These are phyloP conservation scores for Antrodiella citrinella DNA, from an alignment of 768 basidiomycete species.

Conservation along the genomic window DNA sequence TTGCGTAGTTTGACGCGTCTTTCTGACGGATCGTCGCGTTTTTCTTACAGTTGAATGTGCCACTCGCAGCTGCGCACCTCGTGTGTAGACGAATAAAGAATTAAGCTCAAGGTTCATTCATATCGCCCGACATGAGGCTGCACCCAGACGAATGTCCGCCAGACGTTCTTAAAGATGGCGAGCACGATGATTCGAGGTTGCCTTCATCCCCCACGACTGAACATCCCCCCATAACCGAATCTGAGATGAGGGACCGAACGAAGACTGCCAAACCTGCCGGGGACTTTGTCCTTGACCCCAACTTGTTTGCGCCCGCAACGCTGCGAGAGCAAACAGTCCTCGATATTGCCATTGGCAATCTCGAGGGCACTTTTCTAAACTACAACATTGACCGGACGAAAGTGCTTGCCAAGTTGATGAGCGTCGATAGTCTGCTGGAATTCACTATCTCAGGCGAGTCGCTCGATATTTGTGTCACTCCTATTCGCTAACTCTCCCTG, in stretches of 20 bases:
- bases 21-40: no score
- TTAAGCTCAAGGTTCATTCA: neutral
- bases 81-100: neutral
- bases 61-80: neutral
- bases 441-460: constrained; percentile 2
- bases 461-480: neutral
- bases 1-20: no score
- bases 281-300: neutral
- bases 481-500: neutral
- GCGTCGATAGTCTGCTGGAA: constrained; percentile 1
- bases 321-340: constrained; percentile 3
- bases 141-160: neutral
- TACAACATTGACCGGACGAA: neutral
- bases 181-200: neutral
- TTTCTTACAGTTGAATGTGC: neutral
- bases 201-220: neutral
- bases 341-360: constrained; percentile 2
- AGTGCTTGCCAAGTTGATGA: neutral
- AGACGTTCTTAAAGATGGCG: neutral
- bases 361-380: constrained; percentile 6
- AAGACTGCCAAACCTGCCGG: neutral
- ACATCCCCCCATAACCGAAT: neutral
- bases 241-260: neutral
- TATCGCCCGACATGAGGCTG: no score
- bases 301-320: neutral